phyloP scores from a whole-genome alignment of 352 stramenopile genomes.

The Phytopythium kandeliae region DNA sequence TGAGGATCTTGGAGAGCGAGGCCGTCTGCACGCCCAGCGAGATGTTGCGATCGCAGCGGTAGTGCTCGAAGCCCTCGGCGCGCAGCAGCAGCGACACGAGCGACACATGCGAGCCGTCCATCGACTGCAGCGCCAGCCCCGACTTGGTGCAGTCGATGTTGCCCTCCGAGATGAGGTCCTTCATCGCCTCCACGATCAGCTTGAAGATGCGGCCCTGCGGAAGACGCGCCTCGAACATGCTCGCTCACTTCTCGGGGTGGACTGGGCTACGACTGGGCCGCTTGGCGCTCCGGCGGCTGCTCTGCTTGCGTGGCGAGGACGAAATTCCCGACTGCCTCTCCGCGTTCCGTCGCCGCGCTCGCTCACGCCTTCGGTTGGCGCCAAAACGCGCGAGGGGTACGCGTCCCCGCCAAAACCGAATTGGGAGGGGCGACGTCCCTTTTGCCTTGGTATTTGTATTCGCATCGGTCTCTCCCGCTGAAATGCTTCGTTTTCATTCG shows the following conservation, averaged over 20 bases:
- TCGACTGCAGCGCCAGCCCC: slow-evolving; percentile 94
- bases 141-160: slow-evolving; percentile 96
- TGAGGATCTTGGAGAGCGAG: slow-evolving; percentile 99
- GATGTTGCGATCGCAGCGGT: slow-evolving; percentile 97
- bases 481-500: not conserved
- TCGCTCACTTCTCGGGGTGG: slow-evolving; percentile 15
- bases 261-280: not conserved
- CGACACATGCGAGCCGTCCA: slow-evolving; percentile 99
- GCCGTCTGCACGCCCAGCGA: slow-evolving; percentile 96
- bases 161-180: slow-evolving; percentile 98
- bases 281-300: not conserved
- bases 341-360: slow-evolving; percentile 8
- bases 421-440: slow-evolving; percentile 10
- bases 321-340: slow-evolving; percentile 39
- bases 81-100: slow-evolving; percentile 94
- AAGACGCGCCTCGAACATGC: slow-evolving; percentile 99
- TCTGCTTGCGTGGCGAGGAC: slow-evolving; percentile 4
- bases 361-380: slow-evolving; percentile 15
- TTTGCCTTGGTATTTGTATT: not conserved
- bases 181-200: slow-evolving; percentile 99
- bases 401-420: not conserved
- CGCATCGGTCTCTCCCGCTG: not conserved
- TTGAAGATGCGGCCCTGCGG: slow-evolving; percentile 97
- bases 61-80: slow-evolving; percentile 96
- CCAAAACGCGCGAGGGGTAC: slow-evolving; percentile 17